Evolutionary conservation across 305 asterid genomes (phyloP).

Genomic region (Fraxinus platypoda): DNA sequence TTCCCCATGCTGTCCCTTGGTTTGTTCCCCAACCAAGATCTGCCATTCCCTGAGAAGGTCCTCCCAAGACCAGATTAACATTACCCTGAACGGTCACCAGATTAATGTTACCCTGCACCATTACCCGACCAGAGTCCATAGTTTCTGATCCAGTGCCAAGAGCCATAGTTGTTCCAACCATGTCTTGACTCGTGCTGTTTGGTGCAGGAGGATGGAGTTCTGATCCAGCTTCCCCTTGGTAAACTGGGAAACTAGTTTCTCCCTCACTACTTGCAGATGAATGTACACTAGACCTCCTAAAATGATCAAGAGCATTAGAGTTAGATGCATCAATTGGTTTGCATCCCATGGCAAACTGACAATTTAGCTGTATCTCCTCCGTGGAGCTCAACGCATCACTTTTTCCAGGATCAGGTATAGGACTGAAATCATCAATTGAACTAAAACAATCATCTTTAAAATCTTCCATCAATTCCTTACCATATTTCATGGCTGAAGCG

Average conservation of each 20-base stretch:
- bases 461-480: constrained; percentile 65
- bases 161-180: constrained; percentile 30
- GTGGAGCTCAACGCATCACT: constrained; percentile 74
- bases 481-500: constrained; percentile 67
- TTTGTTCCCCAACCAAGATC: constrained; percentile 42
- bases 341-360: constrained; percentile 37
- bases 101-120: constrained; percentile 56
- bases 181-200: constrained; percentile 31
- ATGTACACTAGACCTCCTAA: constrained; percentile 42
- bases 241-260: constrained; percentile 48
- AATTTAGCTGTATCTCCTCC: constrained; percentile 37
- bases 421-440: constrained; percentile 75
- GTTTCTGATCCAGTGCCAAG: constrained; percentile 36
- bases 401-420: constrained; percentile 51
- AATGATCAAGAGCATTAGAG: constrained; percentile 38
- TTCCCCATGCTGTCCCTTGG: constrained; percentile 52
- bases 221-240: constrained; percentile 44
- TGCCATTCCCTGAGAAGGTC: constrained; percentile 51
- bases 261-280: constrained; percentile 68
- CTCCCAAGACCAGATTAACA: constrained; percentile 57
- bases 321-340: constrained; percentile 41
- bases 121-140: constrained; percentile 47
- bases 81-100: constrained; percentile 62
- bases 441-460: constrained; percentile 73
- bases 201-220: constrained; percentile 45